phyloP scores from a whole-genome alignment of 495 filamentous ascomycete species.

The Penicillium maclennaniae region DNA sequence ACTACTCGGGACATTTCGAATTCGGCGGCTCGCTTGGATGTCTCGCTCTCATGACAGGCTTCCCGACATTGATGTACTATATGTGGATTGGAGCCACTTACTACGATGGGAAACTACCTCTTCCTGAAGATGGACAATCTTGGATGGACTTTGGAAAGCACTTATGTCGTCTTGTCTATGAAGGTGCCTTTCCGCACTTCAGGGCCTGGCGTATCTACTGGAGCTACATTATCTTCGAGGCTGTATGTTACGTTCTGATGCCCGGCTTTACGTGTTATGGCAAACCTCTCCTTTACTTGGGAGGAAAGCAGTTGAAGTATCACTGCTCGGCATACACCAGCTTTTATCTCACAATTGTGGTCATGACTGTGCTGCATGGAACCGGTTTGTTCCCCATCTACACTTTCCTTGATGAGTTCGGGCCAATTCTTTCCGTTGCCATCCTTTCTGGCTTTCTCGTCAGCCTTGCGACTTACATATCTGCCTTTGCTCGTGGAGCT shows the following conservation, averaged over 20 bases:
- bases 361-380: constrained; percentile 63
- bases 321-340: constrained; percentile 80
- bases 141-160: constrained; percentile 61
- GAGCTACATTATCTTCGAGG: constrained; percentile 75
- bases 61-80: constrained; percentile 92
- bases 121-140: constrained; percentile 55
- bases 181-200: constrained; percentile 68
- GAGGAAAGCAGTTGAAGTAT: constrained; percentile 75
- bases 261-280: constrained; percentile 77
- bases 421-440: constrained; percentile 77
- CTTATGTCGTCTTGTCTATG: constrained; percentile 62
- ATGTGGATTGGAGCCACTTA: constrained; percentile 94
- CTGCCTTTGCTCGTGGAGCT: constrained; percentile 69
- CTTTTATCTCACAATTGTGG: constrained; percentile 75
- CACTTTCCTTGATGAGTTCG: constrained; percentile 86
- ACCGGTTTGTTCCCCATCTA: constrained; percentile 75
- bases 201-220: constrained; percentile 87
- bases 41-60: constrained; percentile 74
- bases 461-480: constrained; percentile 75
- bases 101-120: constrained; percentile 76
- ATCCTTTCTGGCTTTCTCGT: constrained; percentile 79
- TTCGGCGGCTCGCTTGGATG: constrained; percentile 81
- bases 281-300: constrained; percentile 73
- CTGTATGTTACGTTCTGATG: constrained; percentile 66
- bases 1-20: constrained; percentile 64